phyloP scores from a whole-genome alignment of 257 asterid species.

The Scutellaria galericulata region DNA sequence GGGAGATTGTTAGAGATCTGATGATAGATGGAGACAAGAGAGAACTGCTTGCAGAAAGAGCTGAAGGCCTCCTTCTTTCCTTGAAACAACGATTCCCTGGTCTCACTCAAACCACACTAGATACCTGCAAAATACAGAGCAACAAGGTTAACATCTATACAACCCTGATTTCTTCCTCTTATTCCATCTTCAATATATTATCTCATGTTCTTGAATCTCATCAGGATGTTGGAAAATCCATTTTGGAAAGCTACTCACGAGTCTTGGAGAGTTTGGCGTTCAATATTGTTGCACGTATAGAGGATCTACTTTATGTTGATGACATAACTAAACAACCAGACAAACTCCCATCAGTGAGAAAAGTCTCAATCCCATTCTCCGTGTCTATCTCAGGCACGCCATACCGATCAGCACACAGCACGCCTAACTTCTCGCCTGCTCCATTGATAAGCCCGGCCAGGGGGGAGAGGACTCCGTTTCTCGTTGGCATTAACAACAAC shows the following conservation, averaged over 20 bases:
- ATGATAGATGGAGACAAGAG: slow-evolving; percentile 83
- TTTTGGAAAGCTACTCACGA: slow-evolving; percentile 48
- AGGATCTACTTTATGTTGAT: slow-evolving; percentile 49
- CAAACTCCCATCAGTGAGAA: slow-evolving; percentile 53
- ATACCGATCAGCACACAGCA: slow-evolving; percentile 54
- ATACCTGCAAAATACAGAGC: slow-evolving; percentile 80
- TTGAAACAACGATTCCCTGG: slow-evolving; percentile 81
- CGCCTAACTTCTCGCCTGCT: slow-evolving; percentile 72
- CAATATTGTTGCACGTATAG: slow-evolving; percentile 47
- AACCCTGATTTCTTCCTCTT: background rate
- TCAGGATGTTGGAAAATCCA: slow-evolving; percentile 51
- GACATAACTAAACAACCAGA: slow-evolving; percentile 61
- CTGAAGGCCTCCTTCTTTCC: slow-evolving; percentile 72
- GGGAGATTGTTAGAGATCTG: slow-evolving; percentile 80
- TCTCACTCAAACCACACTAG: slow-evolving; percentile 79
- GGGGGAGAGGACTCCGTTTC: slow-evolving; percentile 75
- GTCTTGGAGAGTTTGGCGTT: slow-evolving; percentile 51
- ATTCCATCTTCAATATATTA: background rate
- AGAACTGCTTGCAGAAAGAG: slow-evolving; percentile 72
- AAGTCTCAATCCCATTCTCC: slow-evolving; percentile 48
- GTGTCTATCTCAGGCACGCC: slow-evolving; percentile 79
- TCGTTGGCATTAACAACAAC: slow-evolving; percentile 46
- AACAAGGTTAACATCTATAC: slow-evolving; percentile 63
- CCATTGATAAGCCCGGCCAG: slow-evolving; percentile 59
- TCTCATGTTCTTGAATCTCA: slow-evolving; percentile 9